A percentile compares a stretch with the other conserved stretches of the same genome.
Conservation (phyloP, 345 rosid genomes). For the Hibiscus tridactylites region DNA sequence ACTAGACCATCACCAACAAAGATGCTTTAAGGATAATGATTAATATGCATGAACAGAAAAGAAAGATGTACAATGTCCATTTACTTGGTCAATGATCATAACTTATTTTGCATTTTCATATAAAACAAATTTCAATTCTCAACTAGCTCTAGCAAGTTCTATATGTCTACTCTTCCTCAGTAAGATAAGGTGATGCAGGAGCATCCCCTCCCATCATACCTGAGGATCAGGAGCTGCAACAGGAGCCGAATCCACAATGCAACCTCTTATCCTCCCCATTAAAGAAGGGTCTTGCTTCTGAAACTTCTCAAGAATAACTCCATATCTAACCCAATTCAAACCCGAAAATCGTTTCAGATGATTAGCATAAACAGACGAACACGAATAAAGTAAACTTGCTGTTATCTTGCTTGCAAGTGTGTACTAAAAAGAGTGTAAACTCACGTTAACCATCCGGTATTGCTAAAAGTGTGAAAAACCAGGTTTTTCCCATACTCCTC, state of each 20-base stretch:
- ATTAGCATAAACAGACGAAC: neutral
- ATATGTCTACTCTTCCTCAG: no score
- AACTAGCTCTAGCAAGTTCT: no score
- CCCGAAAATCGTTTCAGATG: slow-evolving; percentile 8
- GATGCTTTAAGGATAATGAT: neutral
- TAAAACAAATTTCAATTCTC: no score
- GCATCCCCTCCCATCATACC: slow-evolving; percentile 17
- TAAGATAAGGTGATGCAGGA: no score
- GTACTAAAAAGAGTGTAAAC: slow-evolving; percentile 11
- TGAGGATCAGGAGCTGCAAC: slow-evolving; percentile 93
- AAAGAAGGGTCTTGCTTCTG: slow-evolving; percentile 68
- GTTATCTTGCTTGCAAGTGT: neutral
- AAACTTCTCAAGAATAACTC: slow-evolving; percentile 82
- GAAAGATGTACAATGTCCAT: neutral
- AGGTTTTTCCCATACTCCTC: slow-evolving; percentile 73
- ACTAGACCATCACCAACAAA: neutral
- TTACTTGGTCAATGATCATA: neutral
- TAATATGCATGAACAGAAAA: neutral
- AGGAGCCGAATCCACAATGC: slow-evolving; percentile 97
- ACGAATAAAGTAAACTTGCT: neutral
- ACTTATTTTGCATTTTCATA: neutral
- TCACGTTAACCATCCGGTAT: slow-evolving; percentile 98
- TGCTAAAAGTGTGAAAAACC: slow-evolving; percentile 96
- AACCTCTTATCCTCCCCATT: slow-evolving; percentile 66
- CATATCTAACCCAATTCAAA: slow-evolving; percentile 52